phyloP scores from a whole-genome alignment of 768 basidiomycete genomes.

The Serendipita indica region DNA sequence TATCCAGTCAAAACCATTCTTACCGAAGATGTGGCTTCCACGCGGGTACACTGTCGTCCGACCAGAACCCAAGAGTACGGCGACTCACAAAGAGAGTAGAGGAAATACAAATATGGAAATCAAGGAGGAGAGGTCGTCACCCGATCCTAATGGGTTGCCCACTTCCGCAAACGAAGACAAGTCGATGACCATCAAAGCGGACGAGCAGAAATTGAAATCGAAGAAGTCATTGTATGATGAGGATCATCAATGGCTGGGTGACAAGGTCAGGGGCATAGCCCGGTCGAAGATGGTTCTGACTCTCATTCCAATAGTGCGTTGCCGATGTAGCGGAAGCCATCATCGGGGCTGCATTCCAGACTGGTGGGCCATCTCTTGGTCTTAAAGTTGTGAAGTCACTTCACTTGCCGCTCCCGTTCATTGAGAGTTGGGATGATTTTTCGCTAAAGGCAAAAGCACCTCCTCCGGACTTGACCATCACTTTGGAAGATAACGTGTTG shows the following conservation, averaged over 20 bases:
- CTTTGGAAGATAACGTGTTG: slow-evolving; percentile 34
- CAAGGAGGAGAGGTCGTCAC: neutral
- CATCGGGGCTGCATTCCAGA: slow-evolving; percentile 66
- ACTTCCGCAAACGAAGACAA: neutral
- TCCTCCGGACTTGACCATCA: slow-evolving; percentile 30
- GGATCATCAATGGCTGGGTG: slow-evolving; percentile 46
- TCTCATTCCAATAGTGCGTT: slow-evolving; percentile 42
- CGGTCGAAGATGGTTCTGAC: slow-evolving; percentile 10
- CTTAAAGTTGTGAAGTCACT: slow-evolving; percentile 50
- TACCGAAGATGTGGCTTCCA: slow-evolving; percentile 51
- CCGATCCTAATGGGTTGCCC: neutral
- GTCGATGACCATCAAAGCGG: neutral
- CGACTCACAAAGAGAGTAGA: neutral
- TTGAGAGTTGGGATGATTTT: slow-evolving; percentile 64
- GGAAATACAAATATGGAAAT: neutral
- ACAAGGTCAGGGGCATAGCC: slow-evolving; percentile 42
- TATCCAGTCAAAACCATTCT: slow-evolving; percentile 58
- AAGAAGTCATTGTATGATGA: slow-evolving; percentile 32
- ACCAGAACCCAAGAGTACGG: neutral
- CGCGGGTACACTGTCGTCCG: slow-evolving; percentile 14
- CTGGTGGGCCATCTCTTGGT: slow-evolving; percentile 53
- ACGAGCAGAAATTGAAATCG: slow-evolving; percentile 9
- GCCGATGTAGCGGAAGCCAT: slow-evolving; percentile 80
- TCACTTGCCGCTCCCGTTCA: slow-evolving; percentile 44
- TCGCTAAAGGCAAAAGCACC: slow-evolving; percentile 31